These are phyloP conservation scores for Huiozyma naganishii DNA, from an alignment of 805 yeast genomes.

Conservation along the genomic window DNA sequence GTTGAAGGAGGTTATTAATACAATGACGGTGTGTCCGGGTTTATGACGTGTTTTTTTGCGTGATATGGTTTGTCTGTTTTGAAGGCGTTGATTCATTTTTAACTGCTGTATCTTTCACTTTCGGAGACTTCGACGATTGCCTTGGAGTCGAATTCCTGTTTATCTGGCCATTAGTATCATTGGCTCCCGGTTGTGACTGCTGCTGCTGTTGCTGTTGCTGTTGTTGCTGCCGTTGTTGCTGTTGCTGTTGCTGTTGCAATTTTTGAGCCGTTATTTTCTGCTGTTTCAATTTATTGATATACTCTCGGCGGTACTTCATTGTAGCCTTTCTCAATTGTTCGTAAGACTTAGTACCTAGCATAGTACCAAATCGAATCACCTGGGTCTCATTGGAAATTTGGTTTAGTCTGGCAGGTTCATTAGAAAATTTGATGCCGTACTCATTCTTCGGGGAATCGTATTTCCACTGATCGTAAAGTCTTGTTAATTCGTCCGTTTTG, in stretches of 20 bases:
- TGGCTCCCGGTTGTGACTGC: not conserved
- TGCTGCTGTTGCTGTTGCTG: not conserved
- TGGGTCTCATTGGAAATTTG: constrained; percentile 80
- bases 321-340: constrained; percentile 67
- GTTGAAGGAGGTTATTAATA: too few species aligned
- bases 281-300: constrained; percentile 26
- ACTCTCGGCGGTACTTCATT: constrained; percentile 56
- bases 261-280: constrained; percentile 22
- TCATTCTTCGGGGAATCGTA: constrained; percentile 48
- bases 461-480: constrained; percentile 55
- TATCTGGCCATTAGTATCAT: not conserved
- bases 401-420: constrained; percentile 76
- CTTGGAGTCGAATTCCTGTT: not conserved
- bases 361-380: constrained; percentile 81
- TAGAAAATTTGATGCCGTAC: constrained; percentile 42
- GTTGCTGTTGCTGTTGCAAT: constrained; percentile 4
- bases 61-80: too few species aligned
- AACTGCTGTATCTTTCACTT: not conserved
- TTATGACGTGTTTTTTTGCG: too few species aligned
- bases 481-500: constrained; percentile 32
- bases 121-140: constrained; percentile 1
- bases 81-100: constrained; percentile 3
- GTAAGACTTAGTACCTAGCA: constrained; percentile 79
- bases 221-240: constrained; percentile 1
- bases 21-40: too few species aligned